These are phyloP conservation scores for Herpetomonas tarakana DNA, from an alignment of 208 protist genomes.

Conservation along the genomic window DNA sequence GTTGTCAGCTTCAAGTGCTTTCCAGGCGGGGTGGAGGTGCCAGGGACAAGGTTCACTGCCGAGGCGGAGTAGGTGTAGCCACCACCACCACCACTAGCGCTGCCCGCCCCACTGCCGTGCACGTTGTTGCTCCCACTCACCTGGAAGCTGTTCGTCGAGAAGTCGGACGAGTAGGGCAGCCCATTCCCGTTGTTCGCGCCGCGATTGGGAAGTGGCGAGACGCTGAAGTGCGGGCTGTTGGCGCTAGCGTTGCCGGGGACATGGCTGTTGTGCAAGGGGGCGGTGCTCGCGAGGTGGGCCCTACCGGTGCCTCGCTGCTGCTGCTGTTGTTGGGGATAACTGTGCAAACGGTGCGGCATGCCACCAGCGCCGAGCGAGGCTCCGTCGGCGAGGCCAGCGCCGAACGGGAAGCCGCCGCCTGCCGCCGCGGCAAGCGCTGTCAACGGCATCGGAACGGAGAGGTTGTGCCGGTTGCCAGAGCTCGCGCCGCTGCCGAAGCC, in stretches of 20 bases:
- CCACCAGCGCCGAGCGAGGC: too few species aligned
- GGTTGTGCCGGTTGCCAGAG: conserved; percentile 11
- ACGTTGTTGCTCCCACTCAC: neutral
- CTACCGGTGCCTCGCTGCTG: too few species aligned
- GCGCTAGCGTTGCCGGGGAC: neutral
- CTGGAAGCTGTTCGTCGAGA: neutral
- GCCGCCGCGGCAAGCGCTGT: neutral
- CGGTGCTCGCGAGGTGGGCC: neutral
- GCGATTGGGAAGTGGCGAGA: neutral
- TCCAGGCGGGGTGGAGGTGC: conserved; percentile 20
- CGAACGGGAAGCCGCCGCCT: neutral
- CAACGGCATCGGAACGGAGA: conserved; percentile 5
- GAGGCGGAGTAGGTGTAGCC: neutral
- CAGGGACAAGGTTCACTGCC: conserved; percentile 3
- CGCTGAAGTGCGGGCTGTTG: neutral
- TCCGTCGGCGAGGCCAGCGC: neutral
- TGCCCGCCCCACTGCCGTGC: neutral
- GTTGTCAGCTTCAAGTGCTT: conserved; percentile 24
- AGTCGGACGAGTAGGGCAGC: neutral
- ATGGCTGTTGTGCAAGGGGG: neutral
- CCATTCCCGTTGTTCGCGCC: neutral
- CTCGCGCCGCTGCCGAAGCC: conserved; percentile 3
- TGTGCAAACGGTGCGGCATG: too few species aligned
- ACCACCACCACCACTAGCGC: neutral
- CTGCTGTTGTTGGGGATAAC: too few species aligned